A percentile compares a stretch with the other conserved stretches of the same genome.
Evolutionary conservation across 331 rosid genomes (phyloP).

Genomic region (Rosa hybrid): DNA sequence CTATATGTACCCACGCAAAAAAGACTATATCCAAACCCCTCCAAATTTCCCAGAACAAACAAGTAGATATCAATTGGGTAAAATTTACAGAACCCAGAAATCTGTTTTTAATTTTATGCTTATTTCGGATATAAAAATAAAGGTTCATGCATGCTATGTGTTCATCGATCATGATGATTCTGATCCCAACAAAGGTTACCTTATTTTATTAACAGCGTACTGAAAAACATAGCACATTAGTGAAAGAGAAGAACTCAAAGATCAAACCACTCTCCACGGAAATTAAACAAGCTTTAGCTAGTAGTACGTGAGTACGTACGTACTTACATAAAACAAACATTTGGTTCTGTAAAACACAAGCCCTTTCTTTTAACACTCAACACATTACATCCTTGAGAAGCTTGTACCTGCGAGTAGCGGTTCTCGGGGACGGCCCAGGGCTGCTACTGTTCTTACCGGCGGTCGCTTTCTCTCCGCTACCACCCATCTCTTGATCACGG

Average conservation of each 20-base stretch:
- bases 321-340: conserved; percentile 25
- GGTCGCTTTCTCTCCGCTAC: conserved; percentile 42
- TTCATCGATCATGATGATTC: neutral
- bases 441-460: conserved; percentile 30
- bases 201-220: conserved; percentile 15
- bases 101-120: neutral
- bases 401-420: conserved; percentile 93
- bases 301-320: neutral
- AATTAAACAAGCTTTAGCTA: neutral
- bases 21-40: neutral
- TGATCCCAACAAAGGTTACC: neutral
- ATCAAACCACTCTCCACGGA: conserved; percentile 11
- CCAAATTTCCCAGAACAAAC: neutral
- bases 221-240: neutral
- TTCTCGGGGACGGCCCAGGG: conserved; percentile 69
- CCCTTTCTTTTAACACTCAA: conserved; percentile 12
- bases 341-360: conserved; percentile 41
- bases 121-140: neutral
- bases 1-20: neutral
- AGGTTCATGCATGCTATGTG: neutral
- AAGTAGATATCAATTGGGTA: neutral
- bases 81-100: neutral
- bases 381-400: conserved; percentile 99
- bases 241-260: neutral
- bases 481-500: neutral